These are phyloP conservation scores for Oryza brachyantha DNA, from an alignment of 176 grass and related monocot species.

Conservation along the genomic window DNA sequence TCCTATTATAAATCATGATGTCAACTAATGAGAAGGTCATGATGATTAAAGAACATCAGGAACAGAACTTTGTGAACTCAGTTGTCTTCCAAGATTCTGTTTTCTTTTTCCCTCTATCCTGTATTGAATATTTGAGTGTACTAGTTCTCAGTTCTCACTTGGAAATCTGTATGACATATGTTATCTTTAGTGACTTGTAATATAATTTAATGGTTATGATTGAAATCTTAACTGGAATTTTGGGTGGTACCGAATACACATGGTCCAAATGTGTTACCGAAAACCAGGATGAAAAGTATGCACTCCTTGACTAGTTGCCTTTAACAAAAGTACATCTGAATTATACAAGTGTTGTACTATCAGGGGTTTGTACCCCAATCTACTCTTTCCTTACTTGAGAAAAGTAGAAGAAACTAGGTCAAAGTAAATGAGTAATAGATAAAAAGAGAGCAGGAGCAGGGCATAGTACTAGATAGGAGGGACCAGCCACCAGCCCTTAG, in stretches of 20 bases:
- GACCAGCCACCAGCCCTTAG: conserved; percentile 36
- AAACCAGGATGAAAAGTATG: conserved; percentile 7
- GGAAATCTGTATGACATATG: not conserved
- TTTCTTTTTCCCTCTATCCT: not conserved
- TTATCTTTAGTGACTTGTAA: not conserved
- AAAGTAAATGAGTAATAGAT: conserved; percentile 21
- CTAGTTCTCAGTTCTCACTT: not conserved
- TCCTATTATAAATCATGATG: conserved; percentile 1
- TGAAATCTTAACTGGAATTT: conserved; percentile 18
- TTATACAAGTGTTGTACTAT: not conserved
- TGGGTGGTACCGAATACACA: not conserved
- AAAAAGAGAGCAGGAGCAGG: conserved; percentile 18
- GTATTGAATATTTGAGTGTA: not conserved
- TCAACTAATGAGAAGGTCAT: not conserved
- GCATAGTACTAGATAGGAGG: conserved; percentile 30
- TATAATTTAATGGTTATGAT: not conserved
- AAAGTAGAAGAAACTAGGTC: conserved; percentile 7
- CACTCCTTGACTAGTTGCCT: not conserved
- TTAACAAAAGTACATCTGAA: not conserved
- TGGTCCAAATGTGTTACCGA: not conserved
- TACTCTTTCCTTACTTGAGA: not conserved
- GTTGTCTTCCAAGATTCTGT: not conserved
- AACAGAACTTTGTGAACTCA: conserved; percentile 1
- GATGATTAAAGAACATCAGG: conserved; percentile 16
- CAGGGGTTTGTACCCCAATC: not conserved